Evolutionary conservation across 2,329 filamentous ascomycete species (phyloP).

Genomic region (Hymenoscyphus linearis): DNA sequence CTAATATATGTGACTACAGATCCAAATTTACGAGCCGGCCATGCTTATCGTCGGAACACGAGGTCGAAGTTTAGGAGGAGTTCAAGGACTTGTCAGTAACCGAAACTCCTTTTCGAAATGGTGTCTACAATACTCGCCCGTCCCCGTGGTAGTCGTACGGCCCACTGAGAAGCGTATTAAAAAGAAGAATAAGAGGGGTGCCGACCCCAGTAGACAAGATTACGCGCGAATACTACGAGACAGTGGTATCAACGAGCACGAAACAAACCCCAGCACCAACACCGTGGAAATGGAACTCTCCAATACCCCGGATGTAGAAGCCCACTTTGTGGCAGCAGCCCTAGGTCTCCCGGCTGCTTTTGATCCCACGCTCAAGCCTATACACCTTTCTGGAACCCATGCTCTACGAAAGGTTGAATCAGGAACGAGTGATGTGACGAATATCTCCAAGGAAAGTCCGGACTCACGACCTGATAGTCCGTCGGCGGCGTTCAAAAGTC

Average conservation of each 20-base stretch:
- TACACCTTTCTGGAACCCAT: constrained; percentile 33
- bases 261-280: constrained; percentile 26
- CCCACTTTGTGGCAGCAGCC: constrained; percentile 58
- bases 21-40: constrained; percentile 67
- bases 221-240: constrained; percentile 63
- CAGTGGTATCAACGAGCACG: constrained; percentile 37
- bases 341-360: constrained; percentile 57
- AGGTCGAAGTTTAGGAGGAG: constrained; percentile 62
- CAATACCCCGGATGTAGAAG: constrained; percentile 51
- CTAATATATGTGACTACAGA: constrained; percentile 39
- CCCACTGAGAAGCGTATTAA: constrained; percentile 65
- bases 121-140: constrained; percentile 68
- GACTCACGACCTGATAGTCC: constrained; percentile 33
- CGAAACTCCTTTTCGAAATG: constrained; percentile 63
- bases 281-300: constrained; percentile 24
- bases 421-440: constrained; percentile 23
- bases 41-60: constrained; percentile 68
- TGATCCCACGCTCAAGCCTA: constrained; percentile 58
- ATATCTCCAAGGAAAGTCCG: constrained; percentile 19
- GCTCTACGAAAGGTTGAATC: constrained; percentile 25
- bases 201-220: constrained; percentile 56
- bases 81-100: constrained; percentile 63
- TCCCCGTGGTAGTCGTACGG: constrained; percentile 69
- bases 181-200: constrained; percentile 63
- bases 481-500: constrained; percentile 40